Evolutionary conservation across 129 eudicot species (phyloP).

Genomic region (Flaveria linearis): DNA sequence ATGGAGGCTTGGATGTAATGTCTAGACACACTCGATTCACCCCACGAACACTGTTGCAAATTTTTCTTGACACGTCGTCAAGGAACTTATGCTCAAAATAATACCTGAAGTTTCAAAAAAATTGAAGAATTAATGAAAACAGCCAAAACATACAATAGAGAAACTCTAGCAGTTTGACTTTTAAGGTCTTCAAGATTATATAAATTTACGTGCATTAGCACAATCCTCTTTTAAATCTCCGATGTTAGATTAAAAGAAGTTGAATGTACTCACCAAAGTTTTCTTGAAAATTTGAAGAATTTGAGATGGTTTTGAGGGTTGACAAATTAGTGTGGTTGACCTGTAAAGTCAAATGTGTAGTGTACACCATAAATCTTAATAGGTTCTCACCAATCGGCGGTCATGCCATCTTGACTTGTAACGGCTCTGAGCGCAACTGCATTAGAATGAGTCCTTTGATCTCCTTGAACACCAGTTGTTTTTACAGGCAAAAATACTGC

Average conservation of each 20-base stretch:
- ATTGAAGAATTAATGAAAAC: background rate
- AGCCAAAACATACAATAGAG: background rate
- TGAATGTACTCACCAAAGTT: background rate
- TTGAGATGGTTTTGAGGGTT: background rate
- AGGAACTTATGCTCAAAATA: slow-evolving; percentile 79
- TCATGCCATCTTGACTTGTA: slow-evolving; percentile 99
- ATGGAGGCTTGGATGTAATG: slow-evolving; percentile 96
- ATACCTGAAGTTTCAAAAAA: slow-evolving; percentile 56
- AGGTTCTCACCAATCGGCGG: slow-evolving; percentile 79
- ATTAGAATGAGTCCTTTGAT: slow-evolving; percentile 86
- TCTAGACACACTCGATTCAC: slow-evolving; percentile 89
- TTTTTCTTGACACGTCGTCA: slow-evolving; percentile 71
- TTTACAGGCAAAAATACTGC: slow-evolving; percentile 77
- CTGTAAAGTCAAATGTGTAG: slow-evolving; percentile 12
- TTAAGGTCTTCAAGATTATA: slow-evolving; percentile 2
- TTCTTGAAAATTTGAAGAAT: background rate
- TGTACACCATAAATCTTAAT: background rate
- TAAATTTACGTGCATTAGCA: background rate
- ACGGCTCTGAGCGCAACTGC: slow-evolving; percentile 90
- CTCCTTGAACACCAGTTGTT: slow-evolving; percentile 98
- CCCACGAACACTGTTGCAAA: slow-evolving; percentile 86
- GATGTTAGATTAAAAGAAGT: background rate
- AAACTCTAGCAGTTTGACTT: background rate
- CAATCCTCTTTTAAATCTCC: background rate
- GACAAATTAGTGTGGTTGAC: background rate